These are phyloP conservation scores for Pichia rugopelliculosa DNA, from an alignment of 805 yeast species.

Conservation along the genomic window DNA sequence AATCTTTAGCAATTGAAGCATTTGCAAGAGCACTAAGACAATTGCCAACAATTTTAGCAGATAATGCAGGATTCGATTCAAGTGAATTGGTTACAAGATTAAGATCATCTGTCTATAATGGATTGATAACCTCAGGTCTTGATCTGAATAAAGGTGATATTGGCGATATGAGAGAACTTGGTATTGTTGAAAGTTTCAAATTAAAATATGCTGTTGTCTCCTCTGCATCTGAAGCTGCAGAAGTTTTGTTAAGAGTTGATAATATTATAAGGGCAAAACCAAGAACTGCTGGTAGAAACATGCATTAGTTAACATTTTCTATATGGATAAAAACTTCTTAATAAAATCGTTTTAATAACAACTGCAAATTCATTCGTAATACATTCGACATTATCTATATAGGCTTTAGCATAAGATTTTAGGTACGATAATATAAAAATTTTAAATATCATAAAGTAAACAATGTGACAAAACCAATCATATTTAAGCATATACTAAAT, in stretches of 20 bases:
- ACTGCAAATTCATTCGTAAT: not conserved
- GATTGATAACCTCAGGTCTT: conserved; percentile 85
- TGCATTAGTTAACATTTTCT: not conserved
- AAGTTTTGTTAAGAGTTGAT: conserved; percentile 90
- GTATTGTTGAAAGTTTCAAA: conserved; percentile 88
- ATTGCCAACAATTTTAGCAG: conserved; percentile 91
- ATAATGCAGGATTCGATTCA: conserved; percentile 95
- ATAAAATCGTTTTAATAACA: not conserved
- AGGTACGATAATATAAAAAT: not conserved
- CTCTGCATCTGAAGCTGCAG: conserved; percentile 97
- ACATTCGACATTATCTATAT: not conserved
- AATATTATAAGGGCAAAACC: conserved; percentile 96
- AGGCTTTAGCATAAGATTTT: not conserved
- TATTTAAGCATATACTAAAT: not conserved
- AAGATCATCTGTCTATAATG: conserved; percentile 85
- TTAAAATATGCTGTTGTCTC: conserved; percentile 90
- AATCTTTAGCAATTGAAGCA: conserved; percentile 88
- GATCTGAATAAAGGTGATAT: conserved; percentile 78
- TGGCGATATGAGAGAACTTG: conserved; percentile 91
- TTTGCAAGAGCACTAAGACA: conserved; percentile 92
- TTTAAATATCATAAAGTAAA: not conserved
- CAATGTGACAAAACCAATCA: not conserved
- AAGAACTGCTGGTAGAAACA: conserved; percentile 85
- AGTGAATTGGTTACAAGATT: conserved; percentile 85
- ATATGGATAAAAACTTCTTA: not conserved